Evolutionary conservation across 208 protist genomes (phyloP), one percentile per base, ranked within the genome.

Genomic region (Crithidia mellificae): DNA sequence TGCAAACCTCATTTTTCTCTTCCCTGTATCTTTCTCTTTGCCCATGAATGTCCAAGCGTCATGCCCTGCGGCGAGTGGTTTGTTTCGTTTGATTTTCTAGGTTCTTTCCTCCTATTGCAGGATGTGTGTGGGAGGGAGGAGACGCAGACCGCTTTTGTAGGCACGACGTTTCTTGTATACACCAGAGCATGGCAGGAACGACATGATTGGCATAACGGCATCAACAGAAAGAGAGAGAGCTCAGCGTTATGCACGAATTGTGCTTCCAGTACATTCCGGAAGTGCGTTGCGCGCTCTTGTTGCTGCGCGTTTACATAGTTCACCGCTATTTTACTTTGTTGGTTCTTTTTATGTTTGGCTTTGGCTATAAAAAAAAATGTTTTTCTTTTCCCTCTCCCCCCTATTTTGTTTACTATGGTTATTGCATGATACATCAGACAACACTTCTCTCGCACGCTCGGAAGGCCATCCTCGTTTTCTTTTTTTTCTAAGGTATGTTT

Each of bases 231-330:
- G 7, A 11, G 7, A 11, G 7, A 38, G 7, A 38, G 34, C 34
- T 11, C 11, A 11, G 5, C 7, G 5, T 38, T 38, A 38, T 51
- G n/a, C n/a, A n/a, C n/a, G n/a, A n/a, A n/a, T 51, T 51, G 4
- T 51, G 17, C 6, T 51, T 51, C 27, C 46, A 29, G 17, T 2
- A 27, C n/a, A 27, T 11, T 5, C 20, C 8, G 17, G n/a, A 4
- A 15, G 19, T 25, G 7, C 6, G 29, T 43, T 27, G 22, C 22
- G 4, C 41, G 22, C 25, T 57, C 15, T 25, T 32, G 9, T 27
- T 6, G 5, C 52, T 57, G 8, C 2, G 52, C 27, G 52, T 57
- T 15, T 17, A 32, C 52, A 25, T 41, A 57, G 52, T 58, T 58
- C 34, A 39, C 50, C 50, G 32, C 4, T 27, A 43, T 43, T 38